Conservation (phyloP, 2,329 filamentous ascomycete genomes). For the Whalleya microplaca region DNA sequence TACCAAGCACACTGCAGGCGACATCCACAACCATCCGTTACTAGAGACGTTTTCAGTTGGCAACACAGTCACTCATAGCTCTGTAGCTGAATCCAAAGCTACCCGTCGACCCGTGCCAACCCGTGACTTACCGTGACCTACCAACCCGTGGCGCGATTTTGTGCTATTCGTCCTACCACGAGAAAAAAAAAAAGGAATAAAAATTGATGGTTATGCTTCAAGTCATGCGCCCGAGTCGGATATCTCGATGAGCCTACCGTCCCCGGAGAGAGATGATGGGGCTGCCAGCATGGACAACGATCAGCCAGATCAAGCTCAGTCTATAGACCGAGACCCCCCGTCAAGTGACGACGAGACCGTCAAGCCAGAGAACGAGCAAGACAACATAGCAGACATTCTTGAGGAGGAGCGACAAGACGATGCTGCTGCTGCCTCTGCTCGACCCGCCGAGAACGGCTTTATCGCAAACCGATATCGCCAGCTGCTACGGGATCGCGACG, state of each 20-base stretch:
- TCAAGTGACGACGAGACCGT: constrained; percentile 50
- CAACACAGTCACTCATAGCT: too few relatives aligned
- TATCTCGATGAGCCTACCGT: constrained; percentile 35
- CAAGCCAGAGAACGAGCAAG: constrained; percentile 42
- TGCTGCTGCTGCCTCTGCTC: constrained; percentile 25
- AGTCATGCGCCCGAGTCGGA: constrained; percentile 34
- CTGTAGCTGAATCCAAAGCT: background rate
- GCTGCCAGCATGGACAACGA: constrained; percentile 41
- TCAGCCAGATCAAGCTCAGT: constrained; percentile 49
- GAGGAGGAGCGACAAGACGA: constrained; percentile 41
- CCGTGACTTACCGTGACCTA: too few relatives aligned
- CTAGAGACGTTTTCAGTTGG: constrained; percentile 9
- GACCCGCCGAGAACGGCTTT: constrained; percentile 38
- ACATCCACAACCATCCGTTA: background rate
- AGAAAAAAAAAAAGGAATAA: too few relatives aligned
- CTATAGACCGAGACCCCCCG: constrained; percentile 43
- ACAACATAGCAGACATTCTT: constrained; percentile 40
- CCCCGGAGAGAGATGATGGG: constrained; percentile 47
- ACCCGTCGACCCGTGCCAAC: too few relatives aligned
- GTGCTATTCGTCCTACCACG: background rate
- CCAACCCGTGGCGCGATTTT: background rate
- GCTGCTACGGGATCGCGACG: constrained; percentile 49
- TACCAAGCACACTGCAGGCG: background rate
- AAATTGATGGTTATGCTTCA: constrained; percentile 5
- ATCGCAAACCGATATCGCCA: constrained; percentile 50